A percentile compares a stretch with the other conserved stretches of the same genome.
These are phyloP conservation scores for Hylodesmum podocarpum DNA, from an alignment of 306 rosid genomes.

Conservation along the genomic window DNA sequence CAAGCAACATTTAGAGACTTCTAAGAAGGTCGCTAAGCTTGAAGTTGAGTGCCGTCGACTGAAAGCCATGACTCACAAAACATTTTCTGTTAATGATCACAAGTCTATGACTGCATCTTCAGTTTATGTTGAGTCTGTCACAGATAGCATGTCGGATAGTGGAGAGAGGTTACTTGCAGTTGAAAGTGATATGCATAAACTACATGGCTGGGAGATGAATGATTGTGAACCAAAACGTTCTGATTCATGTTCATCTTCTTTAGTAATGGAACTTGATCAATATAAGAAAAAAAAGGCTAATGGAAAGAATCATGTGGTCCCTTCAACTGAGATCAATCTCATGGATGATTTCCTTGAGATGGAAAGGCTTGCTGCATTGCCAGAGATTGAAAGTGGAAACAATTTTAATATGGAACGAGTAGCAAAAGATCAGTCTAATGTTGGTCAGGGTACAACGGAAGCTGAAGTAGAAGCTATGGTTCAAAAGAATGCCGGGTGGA, in stretches of 20 bases:
- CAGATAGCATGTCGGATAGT: constrained; percentile 61
- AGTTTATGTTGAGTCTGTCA: constrained; percentile 47
- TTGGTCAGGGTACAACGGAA: constrained; percentile 32
- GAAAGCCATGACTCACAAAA: constrained; percentile 51
- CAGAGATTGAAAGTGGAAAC: constrained; percentile 43
- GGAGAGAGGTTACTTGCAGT: constrained; percentile 52
- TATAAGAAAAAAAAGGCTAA: constrained; percentile 37
- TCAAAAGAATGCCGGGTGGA: constrained; percentile 50
- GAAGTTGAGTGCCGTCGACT: constrained; percentile 78
- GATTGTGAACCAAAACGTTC: constrained; percentile 43
- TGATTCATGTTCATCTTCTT: constrained; percentile 44
- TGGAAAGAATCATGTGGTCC: constrained; percentile 36
- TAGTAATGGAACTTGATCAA: constrained; percentile 39
- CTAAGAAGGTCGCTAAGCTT: constrained; percentile 71
- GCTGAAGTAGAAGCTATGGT: constrained; percentile 50
- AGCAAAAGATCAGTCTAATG: constrained; percentile 27
- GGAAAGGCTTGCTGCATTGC: constrained; percentile 76
- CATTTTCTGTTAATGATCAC: constrained; percentile 37
- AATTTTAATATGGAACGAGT: constrained; percentile 31
- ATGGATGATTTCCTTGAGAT: constrained; percentile 95
- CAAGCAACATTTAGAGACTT: constrained; percentile 68
- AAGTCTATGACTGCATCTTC: constrained; percentile 51
- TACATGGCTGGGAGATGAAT: constrained; percentile 37
- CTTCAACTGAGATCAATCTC: constrained; percentile 66
- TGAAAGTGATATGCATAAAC: constrained; percentile 42